Evolutionary conservation across 495 filamentous ascomycete genomes (phyloP).

Genomic region (Lasiosphaeriaceae sp.): DNA sequence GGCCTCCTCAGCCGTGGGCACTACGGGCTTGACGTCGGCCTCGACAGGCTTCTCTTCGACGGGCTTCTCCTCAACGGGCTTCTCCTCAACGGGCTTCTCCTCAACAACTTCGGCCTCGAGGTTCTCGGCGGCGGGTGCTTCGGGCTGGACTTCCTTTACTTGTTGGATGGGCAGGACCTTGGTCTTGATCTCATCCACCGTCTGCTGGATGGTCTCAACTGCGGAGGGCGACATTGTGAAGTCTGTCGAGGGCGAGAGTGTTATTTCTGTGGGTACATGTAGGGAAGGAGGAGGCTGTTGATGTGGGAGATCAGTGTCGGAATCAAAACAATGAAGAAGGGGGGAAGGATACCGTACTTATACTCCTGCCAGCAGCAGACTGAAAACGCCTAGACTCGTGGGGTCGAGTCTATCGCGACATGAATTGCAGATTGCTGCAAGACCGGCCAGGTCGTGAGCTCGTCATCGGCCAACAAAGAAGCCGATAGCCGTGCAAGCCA

Average conservation of each 20-base stretch:
- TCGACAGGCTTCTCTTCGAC: neutral
- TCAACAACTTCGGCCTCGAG: constrained; percentile 11
- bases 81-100: neutral
- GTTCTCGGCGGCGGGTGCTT: neutral
- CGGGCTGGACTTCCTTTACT: constrained; percentile 1
- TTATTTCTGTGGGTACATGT: neutral
- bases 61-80: neutral
- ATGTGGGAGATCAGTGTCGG: neutral
- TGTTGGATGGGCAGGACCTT: constrained; percentile 24
- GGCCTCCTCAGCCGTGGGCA: neutral
- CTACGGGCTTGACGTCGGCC: neutral
- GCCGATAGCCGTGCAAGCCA: neutral
- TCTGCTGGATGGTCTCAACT: constrained; percentile 22
- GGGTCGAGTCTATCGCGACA: too few species aligned
- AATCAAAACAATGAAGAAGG: too few species aligned
- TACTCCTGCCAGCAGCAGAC: too few species aligned
- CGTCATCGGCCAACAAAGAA: neutral
- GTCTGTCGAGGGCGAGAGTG: neutral
- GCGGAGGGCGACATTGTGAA: constrained; percentile 27
- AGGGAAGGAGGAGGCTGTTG: neutral
- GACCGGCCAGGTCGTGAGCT: neutral
- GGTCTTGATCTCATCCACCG: constrained; percentile 21
- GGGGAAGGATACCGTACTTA: too few species aligned
- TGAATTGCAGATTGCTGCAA: neutral
- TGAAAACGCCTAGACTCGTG: neutral